These are phyloP conservation scores for Camelina hispida DNA, from an alignment of 345 rosid species.

Conservation along the genomic window DNA sequence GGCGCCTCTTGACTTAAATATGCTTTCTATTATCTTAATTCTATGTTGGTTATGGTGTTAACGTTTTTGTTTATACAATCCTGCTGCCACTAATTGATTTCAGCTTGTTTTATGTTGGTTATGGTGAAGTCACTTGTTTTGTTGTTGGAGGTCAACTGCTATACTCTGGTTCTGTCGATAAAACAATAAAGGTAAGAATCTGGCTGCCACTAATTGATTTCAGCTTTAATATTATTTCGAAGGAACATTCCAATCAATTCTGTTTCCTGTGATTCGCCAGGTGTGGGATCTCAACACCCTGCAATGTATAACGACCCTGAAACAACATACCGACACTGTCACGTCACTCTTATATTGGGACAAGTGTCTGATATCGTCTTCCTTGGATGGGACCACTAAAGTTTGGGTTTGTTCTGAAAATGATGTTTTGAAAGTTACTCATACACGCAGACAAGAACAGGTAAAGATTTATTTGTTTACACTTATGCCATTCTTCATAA, in stretches of 20 bases:
- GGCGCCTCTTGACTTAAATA: not conserved
- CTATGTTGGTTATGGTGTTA: slow-evolving; percentile 6
- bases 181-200: slow-evolving; percentile 50
- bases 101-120: not conserved
- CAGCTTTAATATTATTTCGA: slow-evolving; percentile 26
- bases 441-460: slow-evolving; percentile 48
- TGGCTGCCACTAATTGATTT: slow-evolving; percentile 31
- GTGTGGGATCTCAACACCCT: slow-evolving; percentile 62
- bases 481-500: not conserved
- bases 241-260: not conserved
- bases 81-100: too few species aligned
- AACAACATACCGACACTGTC: slow-evolving; percentile 54
- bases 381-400: slow-evolving; percentile 60
- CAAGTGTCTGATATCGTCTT: slow-evolving; percentile 55
- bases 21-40: not conserved
- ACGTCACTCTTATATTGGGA: slow-evolving; percentile 71
- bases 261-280: slow-evolving; percentile 32
- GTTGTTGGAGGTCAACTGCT: slow-evolving; percentile 43
- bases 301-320: slow-evolving; percentile 48
- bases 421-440: slow-evolving; percentile 44
- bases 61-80: slow-evolving; percentile 2
- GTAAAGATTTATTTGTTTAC: not conserved
- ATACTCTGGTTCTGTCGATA: slow-evolving; percentile 59
- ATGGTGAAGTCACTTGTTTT: slow-evolving; percentile 48
- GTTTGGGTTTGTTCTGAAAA: slow-evolving; percentile 50